These are phyloP conservation scores for Pseudozyma thailandica DNA, from an alignment of 1,284 basidiomycete genomes.

Conservation along the genomic window DNA sequence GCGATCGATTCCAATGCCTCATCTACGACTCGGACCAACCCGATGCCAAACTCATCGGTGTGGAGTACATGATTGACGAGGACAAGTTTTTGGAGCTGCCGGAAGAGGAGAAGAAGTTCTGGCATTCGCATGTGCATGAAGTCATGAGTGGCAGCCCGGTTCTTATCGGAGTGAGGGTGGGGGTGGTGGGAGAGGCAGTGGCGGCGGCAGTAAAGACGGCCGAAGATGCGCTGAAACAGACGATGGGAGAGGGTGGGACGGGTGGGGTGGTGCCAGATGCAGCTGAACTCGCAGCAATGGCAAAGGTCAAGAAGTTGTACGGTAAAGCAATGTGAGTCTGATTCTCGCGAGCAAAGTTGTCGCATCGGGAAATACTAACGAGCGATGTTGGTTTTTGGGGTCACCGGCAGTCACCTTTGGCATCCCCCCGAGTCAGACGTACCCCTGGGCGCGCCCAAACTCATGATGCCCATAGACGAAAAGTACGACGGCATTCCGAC, in stretches of 20 bases:
- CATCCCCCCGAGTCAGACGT: conserved; percentile 18
- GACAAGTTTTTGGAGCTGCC: conserved; percentile 70
- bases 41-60: conserved; percentile 72
- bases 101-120: conserved; percentile 72
- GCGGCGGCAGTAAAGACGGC: conserved; percentile 19
- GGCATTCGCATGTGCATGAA: conserved; percentile 73
- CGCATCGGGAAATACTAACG: no score
- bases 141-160: conserved; percentile 72
- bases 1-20: conserved; percentile 58
- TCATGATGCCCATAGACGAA: conserved; percentile 46
- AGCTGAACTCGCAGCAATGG: conserved; percentile 25
- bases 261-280: conserved; percentile 43
- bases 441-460: conserved; percentile 32
- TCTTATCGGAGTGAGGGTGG: conserved; percentile 40
- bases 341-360: background rate
- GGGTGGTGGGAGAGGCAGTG: conserved; percentile 13
- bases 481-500: conserved; percentile 17
- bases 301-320: conserved; percentile 34
- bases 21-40: conserved; percentile 72
- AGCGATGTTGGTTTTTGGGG: background rate
- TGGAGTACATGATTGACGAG: conserved; percentile 73
- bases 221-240: conserved; percentile 13
- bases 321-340: conserved; percentile 32
- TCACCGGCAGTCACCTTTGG: conserved; percentile 19
- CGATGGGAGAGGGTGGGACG: conserved; percentile 9